Percentiles rank a stretch among this genome's conserved stretches.
Conservation (phyloP, 441 rosid species). For the Pelargonium australe region DNA sequence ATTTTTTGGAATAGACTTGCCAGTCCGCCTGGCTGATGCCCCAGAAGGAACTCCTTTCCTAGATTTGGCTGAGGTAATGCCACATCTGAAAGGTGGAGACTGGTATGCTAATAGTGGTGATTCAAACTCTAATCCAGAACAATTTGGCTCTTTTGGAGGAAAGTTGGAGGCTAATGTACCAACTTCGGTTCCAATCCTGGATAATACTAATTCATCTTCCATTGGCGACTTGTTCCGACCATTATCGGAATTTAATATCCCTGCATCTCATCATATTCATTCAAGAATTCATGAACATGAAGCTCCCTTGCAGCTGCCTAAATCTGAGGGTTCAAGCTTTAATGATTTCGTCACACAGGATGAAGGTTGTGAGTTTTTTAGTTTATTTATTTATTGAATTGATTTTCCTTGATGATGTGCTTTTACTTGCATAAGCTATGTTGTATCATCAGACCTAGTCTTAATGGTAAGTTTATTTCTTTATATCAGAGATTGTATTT, state of each 20-base stretch:
- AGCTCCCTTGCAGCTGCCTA: slow-evolving; percentile 30
- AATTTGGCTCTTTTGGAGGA: slow-evolving; percentile 33
- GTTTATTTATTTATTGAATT: slow-evolving; percentile 10
- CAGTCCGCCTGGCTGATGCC: slow-evolving; percentile 52
- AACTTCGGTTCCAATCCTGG: slow-evolving; percentile 27
- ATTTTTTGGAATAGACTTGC: slow-evolving; percentile 56
- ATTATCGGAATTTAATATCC: slow-evolving; percentile 25
- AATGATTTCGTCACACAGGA: slow-evolving; percentile 47
- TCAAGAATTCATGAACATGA: slow-evolving; percentile 38
- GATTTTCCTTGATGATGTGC: not conserved
- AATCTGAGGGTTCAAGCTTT: slow-evolving; percentile 37
- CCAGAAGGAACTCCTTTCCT: slow-evolving; percentile 54
- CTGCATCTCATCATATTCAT: slow-evolving; percentile 28
- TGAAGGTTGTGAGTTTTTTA: slow-evolving; percentile 46
- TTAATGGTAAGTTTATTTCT: not conserved
- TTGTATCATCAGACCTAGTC: not conserved
- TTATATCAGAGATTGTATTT: slow-evolving; percentile 53
- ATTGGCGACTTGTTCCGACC: slow-evolving; percentile 23
- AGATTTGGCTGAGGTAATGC: slow-evolving; percentile 50
- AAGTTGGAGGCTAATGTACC: slow-evolving; percentile 31
- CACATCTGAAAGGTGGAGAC: slow-evolving; percentile 36
- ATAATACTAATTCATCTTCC: slow-evolving; percentile 27
- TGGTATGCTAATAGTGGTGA: slow-evolving; percentile 18
- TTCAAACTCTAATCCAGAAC: slow-evolving; percentile 30
- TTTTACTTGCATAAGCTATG: not conserved